These are phyloP conservation scores for Thalassiosira oceanica DNA, from an alignment of 352 stramenopile genomes.

Conservation along the genomic window DNA sequence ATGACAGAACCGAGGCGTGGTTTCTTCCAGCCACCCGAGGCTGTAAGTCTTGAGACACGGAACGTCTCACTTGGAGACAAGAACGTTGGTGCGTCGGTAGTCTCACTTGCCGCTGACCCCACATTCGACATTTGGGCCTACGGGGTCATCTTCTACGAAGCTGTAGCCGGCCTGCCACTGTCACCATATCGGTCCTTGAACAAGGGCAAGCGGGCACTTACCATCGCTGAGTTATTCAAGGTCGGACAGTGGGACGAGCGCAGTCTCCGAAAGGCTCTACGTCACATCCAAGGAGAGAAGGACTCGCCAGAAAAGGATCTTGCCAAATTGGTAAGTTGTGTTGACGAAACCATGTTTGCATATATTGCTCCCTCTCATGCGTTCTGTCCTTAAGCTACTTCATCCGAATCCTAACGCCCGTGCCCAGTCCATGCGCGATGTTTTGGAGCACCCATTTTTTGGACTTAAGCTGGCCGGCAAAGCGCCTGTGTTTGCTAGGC, in stretches of 20 bases:
- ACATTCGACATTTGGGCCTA: conserved; percentile 82
- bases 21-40: conserved; percentile 81
- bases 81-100: conserved; percentile 63
- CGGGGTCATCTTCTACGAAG: conserved; percentile 79
- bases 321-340: conserved; percentile 46
- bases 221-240: conserved; percentile 69
- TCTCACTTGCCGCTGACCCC: conserved; percentile 60
- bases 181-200: conserved; percentile 71
- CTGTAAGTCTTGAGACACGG: conserved; percentile 73
- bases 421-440: conserved; percentile 72
- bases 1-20: conserved; percentile 72
- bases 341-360: conserved; percentile 1
- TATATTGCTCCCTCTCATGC: neutral
- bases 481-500: conserved; percentile 24
- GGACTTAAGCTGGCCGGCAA: conserved; percentile 29
- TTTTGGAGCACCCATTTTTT: conserved; percentile 79
- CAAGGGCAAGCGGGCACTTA: conserved; percentile 75
- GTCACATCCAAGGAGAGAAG: conserved; percentile 56
- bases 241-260: conserved; percentile 80
- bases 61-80: conserved; percentile 66
- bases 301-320: conserved; percentile 64
- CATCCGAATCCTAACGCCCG: conserved; percentile 70
- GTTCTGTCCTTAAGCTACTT: conserved; percentile 34
- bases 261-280: conserved; percentile 69
- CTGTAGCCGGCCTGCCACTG: conserved; percentile 70